phyloP scores from a whole-genome alignment of 1,139 yeast species.

The Yamadazyma taylorii region DNA sequence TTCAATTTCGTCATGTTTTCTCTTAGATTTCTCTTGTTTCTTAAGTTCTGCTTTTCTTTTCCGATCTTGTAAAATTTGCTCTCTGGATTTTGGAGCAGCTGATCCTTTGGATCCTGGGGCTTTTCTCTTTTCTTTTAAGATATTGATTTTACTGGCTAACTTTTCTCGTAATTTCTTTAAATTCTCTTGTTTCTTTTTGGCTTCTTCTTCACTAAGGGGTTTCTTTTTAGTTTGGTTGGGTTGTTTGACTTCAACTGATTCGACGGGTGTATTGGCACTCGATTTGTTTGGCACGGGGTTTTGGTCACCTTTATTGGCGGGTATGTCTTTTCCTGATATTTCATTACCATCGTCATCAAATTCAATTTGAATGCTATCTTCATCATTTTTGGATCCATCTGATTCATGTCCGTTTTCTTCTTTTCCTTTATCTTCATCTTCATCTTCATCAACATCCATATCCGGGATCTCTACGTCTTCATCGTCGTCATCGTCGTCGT shows the following conservation, averaged over 20 bases:
- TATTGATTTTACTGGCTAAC: conserved; percentile 69
- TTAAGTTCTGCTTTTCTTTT: conserved; percentile 44
- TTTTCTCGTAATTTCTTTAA: conserved; percentile 67
- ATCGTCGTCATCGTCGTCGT: conserved; percentile 17
- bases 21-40: conserved; percentile 34
- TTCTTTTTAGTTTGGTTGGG: conserved; percentile 24
- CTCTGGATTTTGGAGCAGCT: conserved; percentile 83
- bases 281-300: conserved; percentile 15
- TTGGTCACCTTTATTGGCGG: not conserved
- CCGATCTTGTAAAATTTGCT: conserved; percentile 66
- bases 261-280: no score
- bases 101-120: conserved; percentile 83
- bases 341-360: conserved; percentile 83
- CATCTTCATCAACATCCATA: conserved; percentile 16
- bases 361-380: conserved; percentile 44
- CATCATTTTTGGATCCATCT: conserved; percentile 19
- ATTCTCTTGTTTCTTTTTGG: conserved; percentile 51
- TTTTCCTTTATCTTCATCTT: conserved; percentile 18
- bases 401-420: conserved; percentile 11
- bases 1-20: conserved; percentile 38
- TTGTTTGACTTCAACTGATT: conserved; percentile 1
- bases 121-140: conserved; percentile 75
- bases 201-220: conserved; percentile 43
- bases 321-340: conserved; percentile 20
- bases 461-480: conserved; percentile 17